These are phyloP conservation scores for Grosmannia huntii DNA, from an alignment of 2,329 filamentous ascomycete species.

Conservation along the genomic window DNA sequence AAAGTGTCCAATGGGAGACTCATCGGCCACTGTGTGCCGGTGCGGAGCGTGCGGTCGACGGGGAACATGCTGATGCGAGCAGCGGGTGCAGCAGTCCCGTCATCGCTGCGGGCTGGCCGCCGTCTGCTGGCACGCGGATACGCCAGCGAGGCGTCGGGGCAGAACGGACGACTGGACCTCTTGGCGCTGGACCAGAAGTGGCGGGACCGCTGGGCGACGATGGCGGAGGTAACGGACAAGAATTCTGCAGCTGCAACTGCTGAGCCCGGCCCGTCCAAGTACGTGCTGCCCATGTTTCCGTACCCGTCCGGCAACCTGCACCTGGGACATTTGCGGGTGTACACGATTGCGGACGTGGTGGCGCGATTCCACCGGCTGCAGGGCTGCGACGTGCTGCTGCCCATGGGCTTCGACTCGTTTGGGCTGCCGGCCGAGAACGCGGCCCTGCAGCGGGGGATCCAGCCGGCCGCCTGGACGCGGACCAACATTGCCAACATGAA, in stretches of 20 bases:
- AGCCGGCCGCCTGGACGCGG: conserved; percentile 67
- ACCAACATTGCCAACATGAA: conserved; percentile 79
- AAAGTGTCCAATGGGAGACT: conserved; percentile 15
- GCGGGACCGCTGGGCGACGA: conserved; percentile 31
- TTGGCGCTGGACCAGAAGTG: conserved; percentile 37
- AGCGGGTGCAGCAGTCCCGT: neutral
- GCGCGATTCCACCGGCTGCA: conserved; percentile 64
- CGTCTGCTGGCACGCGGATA: conserved; percentile 17
- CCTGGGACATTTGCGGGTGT: conserved; percentile 77
- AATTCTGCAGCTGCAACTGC: neutral
- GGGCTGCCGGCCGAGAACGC: conserved; percentile 86
- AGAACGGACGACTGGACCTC: conserved; percentile 25
- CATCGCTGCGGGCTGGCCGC: neutral
- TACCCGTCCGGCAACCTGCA: conserved; percentile 83
- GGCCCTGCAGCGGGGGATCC: conserved; percentile 67
- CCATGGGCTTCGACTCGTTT: conserved; percentile 95
- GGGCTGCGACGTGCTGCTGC: conserved; percentile 63
- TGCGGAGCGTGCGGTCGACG: conserved; percentile 5
- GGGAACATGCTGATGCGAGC: neutral
- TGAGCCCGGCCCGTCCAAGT: conserved; percentile 28
- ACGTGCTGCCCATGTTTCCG: conserved; percentile 84
- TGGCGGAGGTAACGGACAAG: neutral
- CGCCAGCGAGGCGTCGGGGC: conserved; percentile 12
- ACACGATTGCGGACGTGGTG: conserved; percentile 80
- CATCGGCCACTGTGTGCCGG: conserved; percentile 16